Evolutionary conservation across 2,329 filamentous ascomycete species (phyloP).

Genomic region (Anisogramma anomala): DNA sequence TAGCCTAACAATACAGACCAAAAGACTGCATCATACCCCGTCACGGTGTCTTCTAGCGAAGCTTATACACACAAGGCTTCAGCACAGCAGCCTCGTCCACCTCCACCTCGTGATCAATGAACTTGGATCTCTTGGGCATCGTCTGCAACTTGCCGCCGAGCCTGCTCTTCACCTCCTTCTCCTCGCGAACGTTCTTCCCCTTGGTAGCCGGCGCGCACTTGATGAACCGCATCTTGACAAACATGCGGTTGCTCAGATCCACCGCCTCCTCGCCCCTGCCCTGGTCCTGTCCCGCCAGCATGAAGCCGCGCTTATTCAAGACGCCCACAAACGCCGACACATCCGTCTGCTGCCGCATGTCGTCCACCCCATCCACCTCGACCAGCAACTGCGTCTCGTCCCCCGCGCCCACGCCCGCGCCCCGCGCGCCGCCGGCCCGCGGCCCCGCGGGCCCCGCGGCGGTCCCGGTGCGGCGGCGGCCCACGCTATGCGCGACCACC

Average conservation of each 20-base stretch:
- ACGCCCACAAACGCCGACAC: slow-evolving; percentile 80
- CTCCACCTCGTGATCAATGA: slow-evolving; percentile 49
- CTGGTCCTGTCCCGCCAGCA: slow-evolving; percentile 60
- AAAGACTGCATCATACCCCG: too few relatives aligned
- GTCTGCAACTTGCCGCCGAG: slow-evolving; percentile 18
- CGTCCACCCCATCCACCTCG: slow-evolving; percentile 57
- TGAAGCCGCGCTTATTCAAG: slow-evolving; percentile 67
- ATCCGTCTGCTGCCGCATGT: slow-evolving; percentile 63
- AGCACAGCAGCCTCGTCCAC: slow-evolving; percentile 55
- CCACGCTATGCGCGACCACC: slow-evolving; percentile 58
- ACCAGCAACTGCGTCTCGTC: slow-evolving; percentile 51
- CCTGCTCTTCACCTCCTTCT: slow-evolving; percentile 38
- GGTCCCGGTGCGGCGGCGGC: slow-evolving; percentile 42
- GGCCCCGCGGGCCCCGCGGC: slow-evolving; percentile 25
- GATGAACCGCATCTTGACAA: slow-evolving; percentile 90
- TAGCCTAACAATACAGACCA: too few relatives aligned
- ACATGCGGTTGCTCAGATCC: slow-evolving; percentile 92
- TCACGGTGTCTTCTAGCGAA: slow-evolving; percentile 43
- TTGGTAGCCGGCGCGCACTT: slow-evolving; percentile 66
- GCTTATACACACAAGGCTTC: slow-evolving; percentile 95
- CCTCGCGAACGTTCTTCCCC: slow-evolving; percentile 60
- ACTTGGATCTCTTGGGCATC: slow-evolving; percentile 35
- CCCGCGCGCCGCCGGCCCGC: slow-evolving; percentile 33
- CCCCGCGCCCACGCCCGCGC: slow-evolving; percentile 36
- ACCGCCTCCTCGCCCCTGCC: slow-evolving; percentile 49